Evolutionary conservation across 331 rosid genomes (phyloP), one percentile per base, ranked within the genome.

Genomic region (Malus hybrid): DNA sequence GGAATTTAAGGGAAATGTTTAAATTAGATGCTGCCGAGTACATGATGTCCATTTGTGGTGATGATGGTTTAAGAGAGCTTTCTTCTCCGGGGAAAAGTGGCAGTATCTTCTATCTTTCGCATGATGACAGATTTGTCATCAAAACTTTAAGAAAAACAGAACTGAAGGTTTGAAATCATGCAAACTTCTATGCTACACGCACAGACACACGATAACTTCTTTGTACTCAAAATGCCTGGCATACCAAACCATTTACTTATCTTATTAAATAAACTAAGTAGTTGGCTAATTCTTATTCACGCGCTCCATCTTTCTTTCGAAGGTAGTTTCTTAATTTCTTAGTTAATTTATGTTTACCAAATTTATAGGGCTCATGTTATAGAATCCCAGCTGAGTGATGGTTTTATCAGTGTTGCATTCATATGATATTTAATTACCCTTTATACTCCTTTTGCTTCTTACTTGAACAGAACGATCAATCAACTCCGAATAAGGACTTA

Each of bases 1-100:
- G 98, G 98, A 93, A 93, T 85, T 83, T 93, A 90, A 85, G 98
- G 80, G 95, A 85, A 85, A 88, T 90, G 98, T 93, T 93, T 87
- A 93, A 89, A 81, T 88, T 93, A 76, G 95, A 93, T 87, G 95
- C 98, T 22, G 96, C 98, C 27, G 96, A 89, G 62, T 93, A 93
- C 85, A 90, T 93, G 98, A 90, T 93, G 96, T 93, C 98, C 79
- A 90, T 90, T 74, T 93, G 98, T 70, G 94, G 90, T 11, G 93
- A 90, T 73, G 79, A 82, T 77, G 96, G 98, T 75, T 82, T 93
- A 75, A 85, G 93, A 81, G 96, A 90, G 82, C 85, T 90, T 74
- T 77, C 93, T 56, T 93, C 98, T 74, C 83, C 96, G 0, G 98
- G 98, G 56, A 93, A 93, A 85, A 93, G 98, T 87, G 98, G 98